Percentiles rank a stretch among this genome's conserved stretches.
Evolutionary conservation across 1,284 basidiomycete species (phyloP).

Genomic region (Irpex lacteus): DNA sequence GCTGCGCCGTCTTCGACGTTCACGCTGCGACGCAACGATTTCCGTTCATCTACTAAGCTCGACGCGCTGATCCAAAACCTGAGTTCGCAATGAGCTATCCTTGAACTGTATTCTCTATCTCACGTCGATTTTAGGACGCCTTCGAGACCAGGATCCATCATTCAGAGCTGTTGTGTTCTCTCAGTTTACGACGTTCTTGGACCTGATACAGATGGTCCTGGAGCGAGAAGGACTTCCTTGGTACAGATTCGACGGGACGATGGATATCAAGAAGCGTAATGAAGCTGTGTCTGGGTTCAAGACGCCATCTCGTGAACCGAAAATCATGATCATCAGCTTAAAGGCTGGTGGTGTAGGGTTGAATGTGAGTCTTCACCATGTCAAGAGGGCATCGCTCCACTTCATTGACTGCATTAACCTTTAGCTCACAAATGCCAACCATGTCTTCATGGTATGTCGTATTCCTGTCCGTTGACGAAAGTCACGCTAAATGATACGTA

Average conservation of each 20-base stretch:
- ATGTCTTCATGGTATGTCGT: constrained; percentile 79
- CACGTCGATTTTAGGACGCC: constrained; percentile 39
- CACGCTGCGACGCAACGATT: constrained; percentile 74
- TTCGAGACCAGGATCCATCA: constrained; percentile 70
- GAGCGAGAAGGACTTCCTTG: constrained; percentile 73
- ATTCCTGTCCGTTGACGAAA: constrained; percentile 9
- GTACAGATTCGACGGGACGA: constrained; percentile 91
- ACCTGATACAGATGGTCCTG: constrained; percentile 77
- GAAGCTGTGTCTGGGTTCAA: constrained; percentile 78
- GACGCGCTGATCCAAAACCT: constrained; percentile 72
- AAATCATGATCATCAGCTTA: constrained; percentile 85
- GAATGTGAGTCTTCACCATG: constrained; percentile 59
- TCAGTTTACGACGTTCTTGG: constrained; percentile 82
- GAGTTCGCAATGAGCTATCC: constrained; percentile 37
- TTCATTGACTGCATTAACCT: constrained; percentile 6
- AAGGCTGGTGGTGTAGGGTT: constrained; percentile 94
- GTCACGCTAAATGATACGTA: constrained; percentile 25
- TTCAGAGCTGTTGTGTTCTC: constrained; percentile 90
- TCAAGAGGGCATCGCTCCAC: no score
- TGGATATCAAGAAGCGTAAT: constrained; percentile 84
- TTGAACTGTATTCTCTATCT: neutral
- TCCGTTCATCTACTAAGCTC: constrained; percentile 86
- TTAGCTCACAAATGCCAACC: constrained; percentile 72
- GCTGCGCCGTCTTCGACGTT: constrained; percentile 41
- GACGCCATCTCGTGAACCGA: constrained; percentile 59